Percentiles rank a stretch among this genome's conserved stretches.
phyloP scores from a whole-genome alignment of 192 early-diverging fungal species.

The Linderina pennispora region DNA sequence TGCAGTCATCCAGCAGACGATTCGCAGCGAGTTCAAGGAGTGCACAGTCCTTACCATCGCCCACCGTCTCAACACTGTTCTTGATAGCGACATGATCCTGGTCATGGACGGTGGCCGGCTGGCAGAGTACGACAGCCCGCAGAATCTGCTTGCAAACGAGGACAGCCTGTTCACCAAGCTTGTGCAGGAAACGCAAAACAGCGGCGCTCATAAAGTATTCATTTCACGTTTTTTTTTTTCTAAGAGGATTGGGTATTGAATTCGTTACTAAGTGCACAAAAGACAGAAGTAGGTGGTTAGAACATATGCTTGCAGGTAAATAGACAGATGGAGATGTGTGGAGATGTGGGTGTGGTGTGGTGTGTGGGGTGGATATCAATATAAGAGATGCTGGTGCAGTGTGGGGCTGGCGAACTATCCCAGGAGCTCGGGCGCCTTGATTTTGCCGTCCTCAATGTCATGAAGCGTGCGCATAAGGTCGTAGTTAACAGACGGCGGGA shows the following conservation, averaged over 20 bases:
- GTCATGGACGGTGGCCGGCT: conserved; percentile 67
- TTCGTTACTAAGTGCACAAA: too few species aligned
- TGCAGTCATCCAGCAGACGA: conserved; percentile 65
- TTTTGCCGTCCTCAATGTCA: conserved; percentile 40
- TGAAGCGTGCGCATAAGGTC: conserved; percentile 62
- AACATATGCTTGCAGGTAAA: too few species aligned
- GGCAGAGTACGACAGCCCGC: conserved; percentile 66
- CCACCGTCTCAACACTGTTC: conserved; percentile 74
- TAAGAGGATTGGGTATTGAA: too few species aligned
- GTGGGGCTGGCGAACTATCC: too few species aligned
- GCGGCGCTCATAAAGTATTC: neutral
- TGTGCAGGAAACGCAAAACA: conserved; percentile 36
- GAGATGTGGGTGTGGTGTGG: too few species aligned
- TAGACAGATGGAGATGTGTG: too few species aligned
- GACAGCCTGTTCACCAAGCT: too few species aligned
- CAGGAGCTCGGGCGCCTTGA: conserved; percentile 30
- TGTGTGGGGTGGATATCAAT: too few species aligned
- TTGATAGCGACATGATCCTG: conserved; percentile 68
- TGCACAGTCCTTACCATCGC: conserved; percentile 82
- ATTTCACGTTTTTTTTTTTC: too few species aligned
- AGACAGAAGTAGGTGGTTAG: too few species aligned
- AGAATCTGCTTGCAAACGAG: too few species aligned
- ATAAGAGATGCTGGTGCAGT: too few species aligned
- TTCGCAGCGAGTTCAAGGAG: conserved; percentile 62
- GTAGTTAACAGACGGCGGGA: conserved; percentile 74